Evolutionary conservation across 129 eudicot species (phyloP).

Genomic region (Heracleum sosnowskyi): DNA sequence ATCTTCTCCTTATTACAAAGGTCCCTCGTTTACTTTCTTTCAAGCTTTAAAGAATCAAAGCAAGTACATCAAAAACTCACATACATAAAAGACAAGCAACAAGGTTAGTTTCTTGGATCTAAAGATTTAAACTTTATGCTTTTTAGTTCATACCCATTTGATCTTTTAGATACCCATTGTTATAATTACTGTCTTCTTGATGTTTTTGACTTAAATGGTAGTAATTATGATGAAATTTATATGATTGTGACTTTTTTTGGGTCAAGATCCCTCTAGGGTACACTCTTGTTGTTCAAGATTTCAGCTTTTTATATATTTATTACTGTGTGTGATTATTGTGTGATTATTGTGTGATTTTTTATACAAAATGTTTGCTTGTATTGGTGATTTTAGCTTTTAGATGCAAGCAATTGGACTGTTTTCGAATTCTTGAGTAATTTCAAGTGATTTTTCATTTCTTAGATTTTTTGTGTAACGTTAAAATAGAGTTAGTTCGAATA

Average conservation of each 20-base stretch:
- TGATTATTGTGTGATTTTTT: background rate
- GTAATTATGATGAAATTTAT: background rate
- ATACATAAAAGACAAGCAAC: background rate
- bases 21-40: background rate
- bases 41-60: background rate
- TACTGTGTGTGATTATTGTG: background rate
- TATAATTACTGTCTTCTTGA: background rate
- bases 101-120: constrained; percentile 1
- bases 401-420: background rate
- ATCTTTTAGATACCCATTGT: background rate
- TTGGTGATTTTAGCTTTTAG: background rate
- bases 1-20: background rate
- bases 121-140: background rate
- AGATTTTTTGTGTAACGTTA: background rate
- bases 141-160: background rate
- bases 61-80: background rate
- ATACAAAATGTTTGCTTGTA: background rate
- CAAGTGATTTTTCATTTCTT: background rate
- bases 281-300: background rate
- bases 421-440: background rate
- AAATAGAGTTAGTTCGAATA: background rate
- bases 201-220: background rate
- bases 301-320: background rate
- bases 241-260: background rate
- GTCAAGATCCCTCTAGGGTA: background rate